Evolutionary conservation across 164 flowering plant genomes (phyloP).

Genomic region (Nymphaea colorata): DNA sequence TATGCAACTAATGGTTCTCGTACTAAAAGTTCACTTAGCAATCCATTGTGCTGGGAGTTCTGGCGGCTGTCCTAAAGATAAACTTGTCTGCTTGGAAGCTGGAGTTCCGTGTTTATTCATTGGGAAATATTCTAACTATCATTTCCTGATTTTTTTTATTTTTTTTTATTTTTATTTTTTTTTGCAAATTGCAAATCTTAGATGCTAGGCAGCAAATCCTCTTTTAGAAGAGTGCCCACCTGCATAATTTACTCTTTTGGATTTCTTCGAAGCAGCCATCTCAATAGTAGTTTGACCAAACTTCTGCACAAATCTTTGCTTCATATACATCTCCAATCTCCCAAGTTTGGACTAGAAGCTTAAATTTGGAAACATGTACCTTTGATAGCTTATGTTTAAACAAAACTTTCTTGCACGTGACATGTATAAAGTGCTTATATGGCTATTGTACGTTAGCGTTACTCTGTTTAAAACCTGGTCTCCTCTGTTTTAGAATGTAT

Average conservation of each 20-base stretch:
- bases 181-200: neutral
- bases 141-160: neutral
- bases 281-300: too few relatives aligned
- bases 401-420: too few relatives aligned
- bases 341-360: neutral
- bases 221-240: too few relatives aligned
- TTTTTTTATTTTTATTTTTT: neutral
- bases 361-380: neutral
- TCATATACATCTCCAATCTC: neutral
- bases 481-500: too few relatives aligned
- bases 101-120: neutral
- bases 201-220: too few relatives aligned
- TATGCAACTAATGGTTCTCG: neutral
- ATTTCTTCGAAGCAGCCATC: too few relatives aligned
- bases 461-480: too few relatives aligned
- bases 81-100: neutral
- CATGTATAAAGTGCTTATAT: too few relatives aligned
- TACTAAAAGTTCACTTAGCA: neutral
- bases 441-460: too few relatives aligned
- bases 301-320: neutral
- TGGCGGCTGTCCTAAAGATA: neutral
- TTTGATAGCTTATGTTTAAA: too few relatives aligned
- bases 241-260: too few relatives aligned
- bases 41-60: neutral
- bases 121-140: neutral